Evolutionary conservation across 371 early-diverging fungal genomes (phyloP).

Genomic region (Rhizopus sp.): DNA sequence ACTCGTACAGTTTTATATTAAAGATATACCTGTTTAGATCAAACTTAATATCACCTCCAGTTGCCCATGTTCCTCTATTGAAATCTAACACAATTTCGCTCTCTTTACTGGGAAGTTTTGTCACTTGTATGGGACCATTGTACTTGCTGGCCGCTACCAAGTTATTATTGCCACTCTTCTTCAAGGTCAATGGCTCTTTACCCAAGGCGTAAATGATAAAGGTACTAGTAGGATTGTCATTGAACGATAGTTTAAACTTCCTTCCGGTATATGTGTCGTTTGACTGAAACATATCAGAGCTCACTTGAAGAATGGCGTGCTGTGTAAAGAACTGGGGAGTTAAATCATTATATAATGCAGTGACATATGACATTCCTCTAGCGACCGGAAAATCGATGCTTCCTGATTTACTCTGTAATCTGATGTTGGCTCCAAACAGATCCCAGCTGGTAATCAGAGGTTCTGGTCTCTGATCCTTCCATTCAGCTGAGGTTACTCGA

Average conservation of each 20-base stretch:
- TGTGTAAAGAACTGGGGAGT: conserved; percentile 57
- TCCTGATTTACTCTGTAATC: conserved; percentile 11
- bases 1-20: not conserved
- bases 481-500: conserved; percentile 41
- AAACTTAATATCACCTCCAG: conserved; percentile 35
- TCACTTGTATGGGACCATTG: conserved; percentile 53
- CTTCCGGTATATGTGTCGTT: conserved; percentile 23
- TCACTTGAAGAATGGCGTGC: conserved; percentile 38
- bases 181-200: conserved; percentile 28
- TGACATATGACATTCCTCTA: conserved; percentile 56
- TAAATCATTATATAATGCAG: conserved; percentile 41
- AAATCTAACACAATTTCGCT: conserved; percentile 42
- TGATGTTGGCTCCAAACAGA: conserved; percentile 32
- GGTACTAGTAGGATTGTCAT: conserved; percentile 36
- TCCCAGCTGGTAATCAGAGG: conserved; percentile 38
- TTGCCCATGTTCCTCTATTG: conserved; percentile 53
- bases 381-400: conserved; percentile 48
- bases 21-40: conserved; percentile 15
- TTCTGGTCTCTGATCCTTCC: conserved; percentile 23
- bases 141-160: conserved; percentile 32
- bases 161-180: conserved; percentile 18
- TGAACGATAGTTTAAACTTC: conserved; percentile 43
- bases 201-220: conserved; percentile 48
- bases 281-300: conserved; percentile 13
- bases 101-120: conserved; percentile 41